Percentiles rank a stretch among this genome's conserved stretches.
Evolutionary conservation across 2,329 filamentous ascomycete genomes (phyloP).

Genomic region (Byssothecium circinans): DNA sequence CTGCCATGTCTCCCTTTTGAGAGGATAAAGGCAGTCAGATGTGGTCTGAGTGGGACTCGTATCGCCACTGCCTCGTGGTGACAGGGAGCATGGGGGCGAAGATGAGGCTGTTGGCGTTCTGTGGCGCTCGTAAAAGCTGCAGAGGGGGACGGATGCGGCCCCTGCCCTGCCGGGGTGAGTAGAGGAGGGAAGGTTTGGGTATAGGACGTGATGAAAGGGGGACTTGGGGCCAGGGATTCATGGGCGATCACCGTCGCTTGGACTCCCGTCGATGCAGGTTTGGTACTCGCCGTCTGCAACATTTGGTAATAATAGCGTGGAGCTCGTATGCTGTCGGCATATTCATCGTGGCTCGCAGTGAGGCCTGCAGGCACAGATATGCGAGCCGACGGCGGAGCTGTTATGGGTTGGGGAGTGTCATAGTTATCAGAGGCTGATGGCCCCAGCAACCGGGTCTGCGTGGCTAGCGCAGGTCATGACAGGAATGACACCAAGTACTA

Average conservation of each 20-base stretch:
- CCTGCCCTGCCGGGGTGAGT: slow-evolving; percentile 3
- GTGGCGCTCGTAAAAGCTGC: slow-evolving; percentile 14
- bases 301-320: slow-evolving; percentile 22
- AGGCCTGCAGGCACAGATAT: slow-evolving; percentile 19
- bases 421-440: slow-evolving; percentile 29
- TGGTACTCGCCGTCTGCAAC: slow-evolving; percentile 17
- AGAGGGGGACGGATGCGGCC: slow-evolving; percentile 5
- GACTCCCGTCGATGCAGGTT: slow-evolving; percentile 5
- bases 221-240: slow-evolving; percentile 7
- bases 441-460: slow-evolving; percentile 33
- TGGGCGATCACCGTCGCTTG: slow-evolving; percentile 21
- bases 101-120: slow-evolving; percentile 20
- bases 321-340: slow-evolving; percentile 16
- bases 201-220: slow-evolving; percentile 8
- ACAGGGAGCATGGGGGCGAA: not conserved
- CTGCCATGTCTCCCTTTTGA: too few species aligned
- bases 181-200: slow-evolving; percentile 2
- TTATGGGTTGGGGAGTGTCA: slow-evolving; percentile 33
- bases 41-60: not conserved
- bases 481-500: slow-evolving; percentile 10
- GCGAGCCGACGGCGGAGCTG: slow-evolving; percentile 21
- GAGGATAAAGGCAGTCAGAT: not conserved
- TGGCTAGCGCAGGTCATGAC: slow-evolving; percentile 37
- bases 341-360: slow-evolving; percentile 9
- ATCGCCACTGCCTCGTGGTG: slow-evolving; percentile 6